Base-by-base conservation (phyloP, 1,139 yeast species). In the Kluyveromyces marxianus region DNA sequence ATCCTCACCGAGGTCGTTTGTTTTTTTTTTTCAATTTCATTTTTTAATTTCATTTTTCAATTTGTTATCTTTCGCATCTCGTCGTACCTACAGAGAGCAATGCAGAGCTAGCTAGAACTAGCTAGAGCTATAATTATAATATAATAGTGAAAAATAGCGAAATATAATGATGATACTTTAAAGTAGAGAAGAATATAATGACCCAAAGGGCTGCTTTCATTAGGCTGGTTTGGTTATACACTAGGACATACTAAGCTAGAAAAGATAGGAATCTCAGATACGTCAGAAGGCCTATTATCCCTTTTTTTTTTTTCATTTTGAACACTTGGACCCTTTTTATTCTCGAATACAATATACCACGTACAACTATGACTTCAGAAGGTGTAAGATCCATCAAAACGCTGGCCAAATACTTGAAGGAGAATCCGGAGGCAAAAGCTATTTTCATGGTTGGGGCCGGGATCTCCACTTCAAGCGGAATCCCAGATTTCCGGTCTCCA, bases 401-500 rank as follows among this genome's bases (percentile, higher is more conserved):
- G 5, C 44, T 62, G 1, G 59, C 62, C 1, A 41, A 48, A 3
- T 55, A 49, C 37, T 28, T 62, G 2, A 50, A 58, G 14, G 50
- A 53, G 25, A 38, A 58, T 10, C 59, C 60, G 1, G 53, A 59
- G 8, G 49, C 61, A 0, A 59, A 67, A 44, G 62, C 68, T 6
- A 59, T 69, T 7, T 66, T 69, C 47, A 58, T 69, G 68, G 83
- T 81, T 10, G 97, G 97, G 1, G 98, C 98, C 0, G 98, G 98
- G 1, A 81, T 88, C 40, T 87, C 96, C 4, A 90, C 97, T 0
- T 72, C 84, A 1, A 90, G 95, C 32, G 97, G 97, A 1, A 90
- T 90, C 41, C 98, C 97, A 0, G 97, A 92, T 61, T 92, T 92
- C 62, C 72, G 97, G 54, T 81, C 95, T 24, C 97, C 97, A 0